Conservation (phyloP, 2,329 filamentous ascomycete species). For the Colletotrichum echinochloae region DNA sequence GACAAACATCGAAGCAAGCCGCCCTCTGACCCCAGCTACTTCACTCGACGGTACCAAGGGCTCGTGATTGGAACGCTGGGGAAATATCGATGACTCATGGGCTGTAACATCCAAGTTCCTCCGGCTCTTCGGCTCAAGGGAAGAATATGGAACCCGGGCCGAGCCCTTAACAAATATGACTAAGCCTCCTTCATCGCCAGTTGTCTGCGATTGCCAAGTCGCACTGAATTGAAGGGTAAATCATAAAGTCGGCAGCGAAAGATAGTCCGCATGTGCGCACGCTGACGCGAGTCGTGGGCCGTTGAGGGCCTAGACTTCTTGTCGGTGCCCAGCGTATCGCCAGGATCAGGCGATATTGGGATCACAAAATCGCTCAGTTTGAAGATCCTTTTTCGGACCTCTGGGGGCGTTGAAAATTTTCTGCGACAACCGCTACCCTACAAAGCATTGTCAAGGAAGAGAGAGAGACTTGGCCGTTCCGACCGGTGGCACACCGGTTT, state of each 20-base stretch:
- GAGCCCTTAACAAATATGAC: conserved; percentile 18
- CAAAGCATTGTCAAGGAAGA: conserved; percentile 15
- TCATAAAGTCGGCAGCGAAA: conserved; percentile 4
- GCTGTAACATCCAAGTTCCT: background rate
- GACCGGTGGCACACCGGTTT: conserved; percentile 9
- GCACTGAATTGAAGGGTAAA: background rate
- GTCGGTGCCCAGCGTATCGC: conserved; percentile 14
- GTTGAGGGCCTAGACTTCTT: conserved; percentile 8
- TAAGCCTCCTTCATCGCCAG: background rate
- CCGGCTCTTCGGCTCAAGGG: background rate
- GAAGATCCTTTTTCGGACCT: conserved; percentile 13
- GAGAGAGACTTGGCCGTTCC: background rate
- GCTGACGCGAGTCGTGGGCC: background rate
- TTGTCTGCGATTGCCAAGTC: background rate
- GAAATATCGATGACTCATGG: background rate
- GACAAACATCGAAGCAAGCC: background rate
- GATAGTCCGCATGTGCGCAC: conserved; percentile 8
- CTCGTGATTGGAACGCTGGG: background rate
- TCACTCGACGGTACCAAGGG: background rate
- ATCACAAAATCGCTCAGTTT: conserved; percentile 27
- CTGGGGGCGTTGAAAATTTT: background rate
- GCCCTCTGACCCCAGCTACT: background rate
- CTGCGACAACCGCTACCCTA: background rate
- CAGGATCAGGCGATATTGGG: background rate
- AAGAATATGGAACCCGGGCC: background rate